A percentile compares a stretch with the other conserved stretches of the same genome.
phyloP scores from a whole-genome alignment of 306 rosid genomes.

The Spatholobus suberectus region DNA sequence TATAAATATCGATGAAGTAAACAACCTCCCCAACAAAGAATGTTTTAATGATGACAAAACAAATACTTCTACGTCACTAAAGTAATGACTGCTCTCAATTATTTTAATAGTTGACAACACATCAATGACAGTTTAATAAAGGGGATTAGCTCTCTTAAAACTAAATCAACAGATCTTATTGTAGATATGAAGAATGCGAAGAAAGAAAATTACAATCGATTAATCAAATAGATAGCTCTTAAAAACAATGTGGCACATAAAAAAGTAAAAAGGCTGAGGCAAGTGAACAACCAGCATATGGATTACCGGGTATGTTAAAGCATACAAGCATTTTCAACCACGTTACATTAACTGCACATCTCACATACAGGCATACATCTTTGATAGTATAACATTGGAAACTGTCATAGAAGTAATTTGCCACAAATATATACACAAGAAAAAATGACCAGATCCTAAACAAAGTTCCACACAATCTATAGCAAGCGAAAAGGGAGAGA shows the following conservation, averaged over 20 bases:
- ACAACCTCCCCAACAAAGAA: not conserved
- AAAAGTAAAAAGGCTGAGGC: not conserved
- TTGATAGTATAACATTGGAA: not conserved
- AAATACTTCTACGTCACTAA: not conserved
- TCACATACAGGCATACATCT: not conserved
- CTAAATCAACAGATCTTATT: not conserved
- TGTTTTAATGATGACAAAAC: not conserved
- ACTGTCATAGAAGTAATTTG: not conserved
- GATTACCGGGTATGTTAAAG: conserved; percentile 8
- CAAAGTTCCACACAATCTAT: not conserved
- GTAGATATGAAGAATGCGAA: not conserved
- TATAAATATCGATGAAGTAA: not conserved
- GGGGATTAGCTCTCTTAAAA: not conserved
- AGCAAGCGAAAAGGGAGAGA: not conserved
- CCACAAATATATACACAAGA: conserved; percentile 5
- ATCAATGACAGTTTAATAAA: not conserved
- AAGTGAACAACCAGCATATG: not conserved
- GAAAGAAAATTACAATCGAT: conserved; percentile 13
- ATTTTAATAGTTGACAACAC: not conserved
- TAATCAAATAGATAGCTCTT: conserved; percentile 5
- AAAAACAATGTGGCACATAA: not conserved
- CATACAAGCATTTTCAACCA: conserved; percentile 7
- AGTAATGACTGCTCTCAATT: not conserved
- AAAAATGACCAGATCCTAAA: not conserved
- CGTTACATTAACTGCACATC: conserved; percentile 13